Evolutionary conservation across 75 land plant species (phyloP), one percentile per base, ranked within the genome.

Genomic region (Cunninghamia lanceolata): DNA sequence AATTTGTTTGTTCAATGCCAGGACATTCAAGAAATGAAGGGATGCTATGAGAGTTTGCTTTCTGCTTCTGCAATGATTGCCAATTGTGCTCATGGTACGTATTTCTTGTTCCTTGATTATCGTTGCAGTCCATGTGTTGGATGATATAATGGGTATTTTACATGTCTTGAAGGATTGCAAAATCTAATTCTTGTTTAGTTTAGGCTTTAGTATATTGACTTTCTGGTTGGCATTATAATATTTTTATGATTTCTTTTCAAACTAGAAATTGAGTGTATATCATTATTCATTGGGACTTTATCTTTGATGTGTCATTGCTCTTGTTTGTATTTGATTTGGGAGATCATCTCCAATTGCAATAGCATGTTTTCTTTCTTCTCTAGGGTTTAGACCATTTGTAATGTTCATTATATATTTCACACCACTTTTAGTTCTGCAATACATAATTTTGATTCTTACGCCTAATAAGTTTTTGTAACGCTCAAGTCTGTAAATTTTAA

Each of bases 1-100:
- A 38, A 76, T 76, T 39, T 15, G 25, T 76, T 21, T 39, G 28
- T 38, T 76, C 19, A 40, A 38, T 39, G 43, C 43, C 79, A 76
- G 79, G 79, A 76, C 43, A 76, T 76, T 76, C 16, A 76, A 76
- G 42, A 76, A 38, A 39, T 76, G 79, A 38, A 39, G 79, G 79
- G 42, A 76, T 76, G 79, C 79, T 76, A 39, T 40, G 42, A 39
- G 79, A 40, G 79, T 38, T 76, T 76, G 79, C 79, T 76, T 76
- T 76, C 79, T 38, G 40, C 79, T 76, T 76, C 79, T 76, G 79
- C 79, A 21, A 38, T 76, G 9, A 76, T 40, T 15, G 79, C 79
- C 42, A 76, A 76, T 30, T 76, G 79, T 76, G 79, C 79, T 76
- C 42, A 76, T 76, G 79, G 79, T 76, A 76, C 21, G 5, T 17